Percentiles rank a stretch among this genome's conserved stretches.
These are phyloP conservation scores for Iberis pinnata DNA, from an alignment of 345 rosid genomes.

Conservation along the genomic window DNA sequence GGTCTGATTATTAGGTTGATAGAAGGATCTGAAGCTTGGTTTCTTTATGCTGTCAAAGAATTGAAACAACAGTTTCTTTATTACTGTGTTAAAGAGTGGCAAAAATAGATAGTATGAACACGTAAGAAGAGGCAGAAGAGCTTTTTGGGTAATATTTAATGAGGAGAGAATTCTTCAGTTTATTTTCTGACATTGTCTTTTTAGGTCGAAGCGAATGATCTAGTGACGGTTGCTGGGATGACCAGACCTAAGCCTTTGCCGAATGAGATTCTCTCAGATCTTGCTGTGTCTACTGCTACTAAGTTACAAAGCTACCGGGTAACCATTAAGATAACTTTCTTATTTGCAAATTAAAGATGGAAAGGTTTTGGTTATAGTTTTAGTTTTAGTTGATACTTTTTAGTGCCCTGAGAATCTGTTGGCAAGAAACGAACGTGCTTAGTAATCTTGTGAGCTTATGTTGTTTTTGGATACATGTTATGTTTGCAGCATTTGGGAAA, in stretches of 20 bases:
- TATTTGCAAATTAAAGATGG: neutral
- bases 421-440: neutral
- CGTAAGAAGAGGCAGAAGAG: neutral
- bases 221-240: constrained; percentile 75
- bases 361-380: neutral
- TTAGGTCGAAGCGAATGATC: constrained; percentile 86
- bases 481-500: constrained; percentile 68
- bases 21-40: neutral
- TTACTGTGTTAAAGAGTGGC: neutral
- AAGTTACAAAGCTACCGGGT: constrained; percentile 87
- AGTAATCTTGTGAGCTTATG: constrained; percentile 5
- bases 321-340: constrained; percentile 18
- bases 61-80: neutral
- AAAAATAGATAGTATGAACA: neutral
- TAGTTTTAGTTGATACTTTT: neutral
- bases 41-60: neutral
- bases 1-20: no score
- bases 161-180: neutral
- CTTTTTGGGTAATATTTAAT: neutral
- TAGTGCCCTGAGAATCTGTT: constrained; percentile 8
- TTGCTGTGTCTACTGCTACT: constrained; percentile 80
- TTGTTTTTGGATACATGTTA: neutral
- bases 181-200: neutral
- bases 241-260: constrained; percentile 73
- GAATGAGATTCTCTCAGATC: constrained; percentile 67